These are phyloP conservation scores for Globisporangium ultimum DNA, from an alignment of 352 stramenopile species.

Conservation along the genomic window DNA sequence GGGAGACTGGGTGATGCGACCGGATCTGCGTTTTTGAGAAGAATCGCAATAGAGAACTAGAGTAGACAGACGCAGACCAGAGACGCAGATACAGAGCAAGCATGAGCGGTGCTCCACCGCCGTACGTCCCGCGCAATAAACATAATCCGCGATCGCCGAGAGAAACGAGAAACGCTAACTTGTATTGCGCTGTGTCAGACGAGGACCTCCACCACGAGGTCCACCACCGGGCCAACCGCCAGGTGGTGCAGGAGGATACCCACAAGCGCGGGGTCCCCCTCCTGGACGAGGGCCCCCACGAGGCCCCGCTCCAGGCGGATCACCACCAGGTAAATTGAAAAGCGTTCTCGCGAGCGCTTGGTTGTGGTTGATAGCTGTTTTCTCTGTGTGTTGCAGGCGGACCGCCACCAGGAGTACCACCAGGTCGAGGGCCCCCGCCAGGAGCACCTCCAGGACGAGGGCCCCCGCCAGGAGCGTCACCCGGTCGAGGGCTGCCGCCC, in stretches of 20 bases:
- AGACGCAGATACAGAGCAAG: not conserved
- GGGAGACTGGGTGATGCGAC: not conserved
- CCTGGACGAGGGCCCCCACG: slow-evolving; percentile 34
- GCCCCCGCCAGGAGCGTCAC: slow-evolving; percentile 15
- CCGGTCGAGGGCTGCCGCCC: slow-evolving; percentile 16
- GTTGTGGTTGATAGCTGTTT: not conserved
- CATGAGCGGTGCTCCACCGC: slow-evolving; percentile 27
- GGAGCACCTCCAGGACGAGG: slow-evolving; percentile 14
- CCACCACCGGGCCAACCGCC: slow-evolving; percentile 31
- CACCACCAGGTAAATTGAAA: slow-evolving; percentile 31
- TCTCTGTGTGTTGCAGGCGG: slow-evolving; percentile 1
- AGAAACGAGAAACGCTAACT: not conserved
- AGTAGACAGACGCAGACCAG: slow-evolving; percentile 1
- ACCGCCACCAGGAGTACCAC: slow-evolving; percentile 18
- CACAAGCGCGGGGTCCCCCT: slow-evolving; percentile 48
- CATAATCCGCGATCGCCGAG: not conserved
- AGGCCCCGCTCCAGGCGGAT: slow-evolving; percentile 34
- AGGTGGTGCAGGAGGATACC: slow-evolving; percentile 33
- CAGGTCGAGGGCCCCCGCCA: slow-evolving; percentile 13
- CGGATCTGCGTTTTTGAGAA: not conserved
- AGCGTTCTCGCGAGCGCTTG: not conserved
- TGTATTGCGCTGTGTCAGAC: slow-evolving; percentile 4
- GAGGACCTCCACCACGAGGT: slow-evolving; percentile 27
- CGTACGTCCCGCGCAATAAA: slow-evolving; percentile 15
- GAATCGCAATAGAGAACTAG: not conserved